These are phyloP conservation scores for Sphaerobolus stellatus DNA, from an alignment of 1,284 basidiomycete species.

Conservation along the genomic window DNA sequence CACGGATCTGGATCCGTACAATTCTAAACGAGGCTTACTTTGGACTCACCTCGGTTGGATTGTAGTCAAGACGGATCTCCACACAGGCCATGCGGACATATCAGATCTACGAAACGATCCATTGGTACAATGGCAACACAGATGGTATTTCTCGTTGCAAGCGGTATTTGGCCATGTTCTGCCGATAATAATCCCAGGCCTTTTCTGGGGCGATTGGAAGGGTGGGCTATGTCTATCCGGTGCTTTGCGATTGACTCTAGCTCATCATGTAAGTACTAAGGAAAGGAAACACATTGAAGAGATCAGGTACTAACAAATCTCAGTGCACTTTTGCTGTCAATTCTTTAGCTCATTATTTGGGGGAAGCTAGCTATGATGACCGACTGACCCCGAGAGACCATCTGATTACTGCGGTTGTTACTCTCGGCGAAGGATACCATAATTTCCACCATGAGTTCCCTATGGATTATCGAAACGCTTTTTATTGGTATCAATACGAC, in stretches of 20 bases:
- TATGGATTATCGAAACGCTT: conserved; percentile 92
- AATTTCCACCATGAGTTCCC: conserved; percentile 96
- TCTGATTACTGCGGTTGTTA: conserved; percentile 81
- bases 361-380: conserved; percentile 89
- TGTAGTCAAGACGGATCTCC: conserved; percentile 84
- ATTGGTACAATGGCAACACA: conserved; percentile 86
- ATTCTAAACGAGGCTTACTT: conserved; percentile 79
- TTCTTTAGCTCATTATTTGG: conserved; percentile 93
- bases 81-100: conserved; percentile 85
- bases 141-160: conserved; percentile 72
- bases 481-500: conserved; percentile 63
- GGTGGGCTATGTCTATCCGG: conserved; percentile 87
- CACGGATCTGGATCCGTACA: conserved; percentile 93
- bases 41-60: conserved; percentile 92
- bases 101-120: conserved; percentile 78
- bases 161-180: conserved; percentile 71
- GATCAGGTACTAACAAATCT: not conserved
- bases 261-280: conserved; percentile 77
- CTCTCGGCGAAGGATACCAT: conserved; percentile 93
- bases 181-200: conserved; percentile 75
- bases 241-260: conserved; percentile 77
- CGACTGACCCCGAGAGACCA: conserved; percentile 92
- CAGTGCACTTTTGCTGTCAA: conserved; percentile 96
- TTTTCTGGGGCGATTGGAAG: conserved; percentile 82
- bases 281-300: conserved; percentile 8